phyloP scores from a whole-genome alignment of 805 yeast genomes.

The Komagataella populi region DNA sequence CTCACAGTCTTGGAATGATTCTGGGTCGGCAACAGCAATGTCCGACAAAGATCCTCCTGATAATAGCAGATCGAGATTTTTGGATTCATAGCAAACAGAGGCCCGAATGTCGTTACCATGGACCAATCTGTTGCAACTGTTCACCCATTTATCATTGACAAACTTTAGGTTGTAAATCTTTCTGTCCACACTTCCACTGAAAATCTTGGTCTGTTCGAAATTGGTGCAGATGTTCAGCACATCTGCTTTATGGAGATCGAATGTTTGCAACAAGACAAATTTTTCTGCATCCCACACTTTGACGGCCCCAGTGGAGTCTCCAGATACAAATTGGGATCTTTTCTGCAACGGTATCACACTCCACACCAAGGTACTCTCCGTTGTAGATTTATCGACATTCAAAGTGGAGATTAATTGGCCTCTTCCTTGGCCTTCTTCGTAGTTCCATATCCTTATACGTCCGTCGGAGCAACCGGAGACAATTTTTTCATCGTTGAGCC shows the following conservation, averaged over 20 bases:
- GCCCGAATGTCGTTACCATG: constrained; percentile 83
- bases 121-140: constrained; percentile 58
- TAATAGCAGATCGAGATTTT: constrained; percentile 51
- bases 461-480: constrained; percentile 97
- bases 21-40: constrained; percentile 50
- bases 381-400: constrained; percentile 82
- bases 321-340: constrained; percentile 72
- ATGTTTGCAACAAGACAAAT: constrained; percentile 67
- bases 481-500: constrained; percentile 52
- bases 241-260: constrained; percentile 84
- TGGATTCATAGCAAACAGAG: constrained; percentile 56
- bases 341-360: constrained; percentile 50
- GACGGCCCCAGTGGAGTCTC: constrained; percentile 91
- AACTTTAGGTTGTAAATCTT: constrained; percentile 64
- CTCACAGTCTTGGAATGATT: constrained; percentile 57
- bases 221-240: constrained; percentile 61
- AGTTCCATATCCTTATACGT: constrained; percentile 71
- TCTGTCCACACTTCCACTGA: constrained; percentile 89
- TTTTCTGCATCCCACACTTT: constrained; percentile 85
- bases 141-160: constrained; percentile 58
- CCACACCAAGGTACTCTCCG: constrained; percentile 89
- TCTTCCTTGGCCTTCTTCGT: constrained; percentile 16
- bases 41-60: constrained; percentile 79
- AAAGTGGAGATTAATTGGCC: constrained; percentile 46
- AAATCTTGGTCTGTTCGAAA: constrained; percentile 45